Evolutionary conservation across 106 monocot species (phyloP).

Genomic region (Allium cepa): DNA sequence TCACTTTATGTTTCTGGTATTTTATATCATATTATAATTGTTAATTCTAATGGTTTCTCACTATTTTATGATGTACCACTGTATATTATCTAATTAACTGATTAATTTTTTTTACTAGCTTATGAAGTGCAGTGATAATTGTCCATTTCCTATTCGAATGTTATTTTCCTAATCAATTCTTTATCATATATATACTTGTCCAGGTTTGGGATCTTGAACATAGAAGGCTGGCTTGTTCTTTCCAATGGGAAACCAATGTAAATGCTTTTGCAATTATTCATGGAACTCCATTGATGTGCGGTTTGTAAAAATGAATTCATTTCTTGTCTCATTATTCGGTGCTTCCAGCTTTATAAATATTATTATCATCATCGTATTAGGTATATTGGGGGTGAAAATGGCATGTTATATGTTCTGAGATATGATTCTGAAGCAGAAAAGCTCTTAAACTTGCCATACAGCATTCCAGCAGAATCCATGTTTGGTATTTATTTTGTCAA

Average conservation of each 20-base stretch:
- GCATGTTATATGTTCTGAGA: slow-evolving; percentile 71
- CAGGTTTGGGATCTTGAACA: slow-evolving; percentile 96
- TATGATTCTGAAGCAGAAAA: slow-evolving; percentile 55
- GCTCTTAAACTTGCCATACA: slow-evolving; percentile 61
- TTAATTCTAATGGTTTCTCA: too few species aligned
- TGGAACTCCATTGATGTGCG: slow-evolving; percentile 77
- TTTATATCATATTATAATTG: too few species aligned
- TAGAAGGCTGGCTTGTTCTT: slow-evolving; percentile 49
- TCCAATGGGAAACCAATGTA: slow-evolving; percentile 78
- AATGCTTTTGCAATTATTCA: slow-evolving; percentile 82
- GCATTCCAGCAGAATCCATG: slow-evolving; percentile 39
- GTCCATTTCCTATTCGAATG: neutral
- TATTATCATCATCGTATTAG: slow-evolving; percentile 21
- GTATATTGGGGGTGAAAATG: slow-evolving; percentile 94
- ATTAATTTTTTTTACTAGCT: too few species aligned
- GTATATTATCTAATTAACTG: too few species aligned
- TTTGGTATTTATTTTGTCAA: slow-evolving; percentile 35
- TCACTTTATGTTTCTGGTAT: neutral
- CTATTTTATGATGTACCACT: too few species aligned
- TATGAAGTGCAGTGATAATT: too few species aligned
- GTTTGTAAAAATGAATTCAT: slow-evolving; percentile 11
- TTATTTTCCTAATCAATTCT: neutral
- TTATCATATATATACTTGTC: slow-evolving; percentile 6
- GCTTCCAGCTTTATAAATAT: slow-evolving; percentile 1
- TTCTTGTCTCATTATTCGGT: slow-evolving; percentile 2